phyloP scores from a whole-genome alignment of 2,329 filamentous ascomycete genomes.

The Aspergillus tubingensis region DNA sequence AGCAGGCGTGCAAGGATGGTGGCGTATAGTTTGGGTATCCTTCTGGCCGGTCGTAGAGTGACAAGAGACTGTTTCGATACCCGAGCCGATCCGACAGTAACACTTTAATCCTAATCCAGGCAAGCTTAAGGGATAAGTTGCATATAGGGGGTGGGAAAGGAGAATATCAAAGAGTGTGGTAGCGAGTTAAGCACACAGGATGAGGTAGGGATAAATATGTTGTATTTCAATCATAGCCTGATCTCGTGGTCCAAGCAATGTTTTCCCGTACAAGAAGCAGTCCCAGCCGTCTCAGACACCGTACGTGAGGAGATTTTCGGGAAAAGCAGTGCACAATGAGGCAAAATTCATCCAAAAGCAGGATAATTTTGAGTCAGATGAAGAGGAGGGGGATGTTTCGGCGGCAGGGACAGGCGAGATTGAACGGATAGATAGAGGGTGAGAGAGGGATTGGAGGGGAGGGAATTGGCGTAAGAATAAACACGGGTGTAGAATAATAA shows the following conservation, averaged over 20 bases:
- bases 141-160: constrained; percentile 5
- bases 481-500: background rate
- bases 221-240: constrained; percentile 15
- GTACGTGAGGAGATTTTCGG: background rate
- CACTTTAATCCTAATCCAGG: constrained; percentile 2
- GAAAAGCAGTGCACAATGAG: constrained; percentile 4
- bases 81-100: constrained; percentile 4
- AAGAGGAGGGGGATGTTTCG: background rate
- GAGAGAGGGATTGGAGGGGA: background rate
- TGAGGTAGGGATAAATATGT: constrained; percentile 15
- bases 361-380: background rate
- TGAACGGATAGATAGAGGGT: background rate
- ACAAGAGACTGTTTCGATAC: background rate
- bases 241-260: constrained; percentile 1
- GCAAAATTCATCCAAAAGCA: constrained; percentile 1
- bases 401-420: constrained; percentile 8
- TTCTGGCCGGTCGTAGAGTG: background rate
- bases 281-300: background rate
- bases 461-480: background rate
- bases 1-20: constrained; percentile 1
- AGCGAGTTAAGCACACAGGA: constrained; percentile 7
- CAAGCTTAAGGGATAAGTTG: constrained; percentile 1
- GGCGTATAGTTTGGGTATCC: constrained; percentile 3
- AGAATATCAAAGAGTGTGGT: constrained; percentile 11
- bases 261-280: background rate